Percentiles rank a stretch among this genome's conserved stretches.
Conservation (phyloP, 306 rosid genomes). For the Lagenaria siceraria region DNA sequence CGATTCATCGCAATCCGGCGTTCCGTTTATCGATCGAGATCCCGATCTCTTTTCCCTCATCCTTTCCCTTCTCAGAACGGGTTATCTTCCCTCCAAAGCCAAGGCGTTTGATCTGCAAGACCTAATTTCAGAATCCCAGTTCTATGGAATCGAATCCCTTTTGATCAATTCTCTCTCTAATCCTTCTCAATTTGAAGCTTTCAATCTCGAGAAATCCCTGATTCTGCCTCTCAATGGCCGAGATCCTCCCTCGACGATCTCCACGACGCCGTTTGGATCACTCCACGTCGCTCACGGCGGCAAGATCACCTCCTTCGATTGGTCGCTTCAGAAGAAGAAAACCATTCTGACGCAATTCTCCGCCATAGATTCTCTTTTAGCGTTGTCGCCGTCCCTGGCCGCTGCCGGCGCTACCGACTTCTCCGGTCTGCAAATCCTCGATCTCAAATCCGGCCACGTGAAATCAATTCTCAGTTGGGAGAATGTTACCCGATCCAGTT, state of each 20-base stretch:
- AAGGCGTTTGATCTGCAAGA: constrained; percentile 59
- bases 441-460: constrained; percentile 38
- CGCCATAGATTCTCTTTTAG: constrained; percentile 76
- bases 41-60: constrained; percentile 71
- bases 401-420: constrained; percentile 93
- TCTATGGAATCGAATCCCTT: constrained; percentile 63
- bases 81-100: constrained; percentile 80
- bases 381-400: constrained; percentile 44
- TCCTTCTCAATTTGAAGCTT: constrained; percentile 77
- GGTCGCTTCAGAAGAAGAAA: constrained; percentile 72
- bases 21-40: constrained; percentile 73
- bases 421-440: constrained; percentile 76
- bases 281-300: constrained; percentile 83
- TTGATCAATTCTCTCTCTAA: constrained; percentile 50
- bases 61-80: constrained; percentile 84
- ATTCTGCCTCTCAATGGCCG: constrained; percentile 59
- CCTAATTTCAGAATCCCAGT: constrained; percentile 56
- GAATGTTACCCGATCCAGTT: constrained; percentile 66
- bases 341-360: constrained; percentile 71
- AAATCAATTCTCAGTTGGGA: constrained; percentile 59
- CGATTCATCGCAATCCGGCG: constrained; percentile 19
- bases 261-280: constrained; percentile 57
- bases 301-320: constrained; percentile 78
- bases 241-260: constrained; percentile 57
- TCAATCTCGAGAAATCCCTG: constrained; percentile 56